phyloP scores from a whole-genome alignment of 768 basidiomycete genomes.

The Lyophyllum atratum region DNA sequence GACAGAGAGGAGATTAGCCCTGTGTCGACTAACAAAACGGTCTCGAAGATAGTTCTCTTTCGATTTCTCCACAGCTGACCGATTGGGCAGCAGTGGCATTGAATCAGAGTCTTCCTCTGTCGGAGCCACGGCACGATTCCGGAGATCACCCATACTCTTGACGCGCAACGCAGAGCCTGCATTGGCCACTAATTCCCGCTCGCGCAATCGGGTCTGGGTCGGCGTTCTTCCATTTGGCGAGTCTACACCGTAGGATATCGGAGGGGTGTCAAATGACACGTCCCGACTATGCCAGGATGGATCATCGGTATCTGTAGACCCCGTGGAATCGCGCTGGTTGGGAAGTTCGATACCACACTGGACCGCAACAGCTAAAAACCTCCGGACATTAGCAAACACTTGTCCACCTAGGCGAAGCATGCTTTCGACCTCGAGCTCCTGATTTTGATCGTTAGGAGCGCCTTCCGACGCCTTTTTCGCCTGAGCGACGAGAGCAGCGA shows the following conservation, averaged over 20 bases:
- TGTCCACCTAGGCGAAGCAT: slow-evolving; percentile 84
- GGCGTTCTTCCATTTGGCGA: slow-evolving; percentile 36
- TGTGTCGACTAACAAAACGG: slow-evolving; percentile 40
- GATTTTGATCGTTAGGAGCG: slow-evolving; percentile 42
- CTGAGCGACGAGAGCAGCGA: slow-evolving; percentile 82
- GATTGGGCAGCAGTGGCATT: slow-evolving; percentile 36
- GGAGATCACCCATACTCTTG: slow-evolving; percentile 57
- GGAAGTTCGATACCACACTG: slow-evolving; percentile 76
- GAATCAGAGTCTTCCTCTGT: slow-evolving; percentile 38
- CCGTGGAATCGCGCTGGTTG: slow-evolving; percentile 40
- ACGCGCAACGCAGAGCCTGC: slow-evolving; percentile 41
- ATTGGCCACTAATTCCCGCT: slow-evolving; percentile 24
- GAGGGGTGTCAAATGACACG: slow-evolving; percentile 29
- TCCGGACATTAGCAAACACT: slow-evolving; percentile 78
- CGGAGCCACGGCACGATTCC: slow-evolving; percentile 24
- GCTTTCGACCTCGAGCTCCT: slow-evolving; percentile 60
- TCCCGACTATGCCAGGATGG: slow-evolving; percentile 29
- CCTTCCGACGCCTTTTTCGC: slow-evolving; percentile 68
- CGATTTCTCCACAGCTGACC: slow-evolving; percentile 12
- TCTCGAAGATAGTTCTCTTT: slow-evolving; percentile 28
- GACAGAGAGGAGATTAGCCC: slow-evolving; percentile 48
- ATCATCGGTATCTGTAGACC: slow-evolving; percentile 31
- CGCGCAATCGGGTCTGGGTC: slow-evolving; percentile 29
- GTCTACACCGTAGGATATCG: slow-evolving; percentile 25
- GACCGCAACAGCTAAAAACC: slow-evolving; percentile 75